Base-by-base conservation (phyloP, 2,329 filamentous ascomycete species). In the Magnaporthales sp. region DNA sequence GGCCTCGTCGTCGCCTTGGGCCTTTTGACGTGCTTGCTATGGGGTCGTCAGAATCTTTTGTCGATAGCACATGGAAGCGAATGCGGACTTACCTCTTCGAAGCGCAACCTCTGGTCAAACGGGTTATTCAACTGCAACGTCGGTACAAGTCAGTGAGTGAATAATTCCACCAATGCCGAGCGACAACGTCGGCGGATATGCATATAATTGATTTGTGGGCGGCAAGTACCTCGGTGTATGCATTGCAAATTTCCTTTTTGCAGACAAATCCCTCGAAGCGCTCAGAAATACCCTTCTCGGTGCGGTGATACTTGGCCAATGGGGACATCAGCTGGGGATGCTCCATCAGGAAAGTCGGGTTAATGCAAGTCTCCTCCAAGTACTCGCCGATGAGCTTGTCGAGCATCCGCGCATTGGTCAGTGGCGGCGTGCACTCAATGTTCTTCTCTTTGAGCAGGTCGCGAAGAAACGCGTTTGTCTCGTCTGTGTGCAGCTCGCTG, bases 231-330 rank as follows among this genome's bases (percentile, higher is more conserved):
- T 99, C 95, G 54, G 94, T 98, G 81, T 97, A 96, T 30, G 93
- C 93, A 75, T 99, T 98, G 74, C 90, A 90, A 72, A 98, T 97
- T 77, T 98, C 94, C 86, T 95, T 96, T 85, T 93, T 96, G 84
- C 90, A 93, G 62, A 97, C 95, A 72, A 99, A 99, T 11, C 92
- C 93, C 80, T 99, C 95, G 78, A 98, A 98, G 66, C 95, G 91
- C 83, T 99, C 95, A 77, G 93, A 97, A 38, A 99, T 86, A 73
- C 94, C 95, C 66, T 89, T 85, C 69, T 87, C 86, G 62, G 84
- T 80, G 71, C 95, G 91, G 80, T 97, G 92, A 78, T 93, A 93
- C 85, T 99, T 99, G 83, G 95, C 95, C 22, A 99, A 84, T 9
- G 95, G 95, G 19, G 91, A 95, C 94, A 98, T 96, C 85, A 93